Evolutionary conservation across 2,329 filamentous ascomycete genomes (phyloP), one percentile per base, ranked within the genome.

Genomic region (Scedosporium boydii): DNA sequence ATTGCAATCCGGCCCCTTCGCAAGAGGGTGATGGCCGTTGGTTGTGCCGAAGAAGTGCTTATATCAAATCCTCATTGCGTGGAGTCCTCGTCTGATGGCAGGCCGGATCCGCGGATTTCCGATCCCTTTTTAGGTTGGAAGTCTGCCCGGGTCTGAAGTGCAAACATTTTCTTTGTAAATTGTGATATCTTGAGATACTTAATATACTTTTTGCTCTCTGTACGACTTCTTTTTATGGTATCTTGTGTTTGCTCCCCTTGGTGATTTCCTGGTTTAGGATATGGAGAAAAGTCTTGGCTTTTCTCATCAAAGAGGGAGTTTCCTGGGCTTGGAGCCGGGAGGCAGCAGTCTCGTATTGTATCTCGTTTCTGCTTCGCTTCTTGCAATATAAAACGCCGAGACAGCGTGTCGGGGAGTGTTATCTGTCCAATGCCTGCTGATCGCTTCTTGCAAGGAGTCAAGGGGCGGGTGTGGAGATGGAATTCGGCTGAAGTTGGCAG

Each of bases 41-140:
- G 86, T 93, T 95, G 93, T 91, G 93, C 92, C 92, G 90, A 93
- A 96, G 91, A 96, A 91, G 91, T 96, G 92, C 92, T 95, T 85
- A 96, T 82, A 95, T 83, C 72, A 75, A 87, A 74, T 66, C 64
- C 44, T 66, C 67, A 68, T 62, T 62, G 61, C 61, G 34, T 21
- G 6, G 16, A 59, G 56, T 56, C 29, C 16, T 29, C 57, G 61
- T 65, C 63, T 59, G 42, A 64, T 65, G 65, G 66, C 66, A 66
- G 64, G 67, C 51, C 59, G 27, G 56, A 38, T 26, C 56, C 27
- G 51, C 57, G 41, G 57, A 23, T 59, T 44, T 38, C 57, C 14
- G 14, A 27, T 16, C 14, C 6, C 12, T 38, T 26, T 29, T 44
- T 21, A 6, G 2, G n/a, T 14, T 27, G 51, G 51, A 38, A 27